Base-by-base conservation (phyloP, 306 rosid species). In the Phaseolus lunatus region DNA sequence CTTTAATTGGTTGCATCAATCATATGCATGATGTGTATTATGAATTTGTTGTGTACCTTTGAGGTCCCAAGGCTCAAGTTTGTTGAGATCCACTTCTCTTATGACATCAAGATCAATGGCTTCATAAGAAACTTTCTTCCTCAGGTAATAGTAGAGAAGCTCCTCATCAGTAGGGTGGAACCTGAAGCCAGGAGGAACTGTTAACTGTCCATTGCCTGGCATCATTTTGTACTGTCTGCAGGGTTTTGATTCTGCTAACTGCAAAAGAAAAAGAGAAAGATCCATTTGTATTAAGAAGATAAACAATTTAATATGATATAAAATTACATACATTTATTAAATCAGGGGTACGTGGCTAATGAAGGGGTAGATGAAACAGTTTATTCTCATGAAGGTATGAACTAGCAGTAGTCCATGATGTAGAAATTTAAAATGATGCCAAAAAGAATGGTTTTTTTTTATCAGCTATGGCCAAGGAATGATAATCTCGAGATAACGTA, bases 111-210 rank as follows among this genome's bases (percentile, higher is more conserved):
- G 97, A 50, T 95, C 97, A 71, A 92, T 95, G 85, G 97, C 86
- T 85, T 95, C 99, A 80, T 86, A 95, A 3, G 97, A 95, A 35
- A 95, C 97, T 74, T 95, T 95, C 91, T 95, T 95, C 87, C 92
- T 87, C 0, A 95, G 88, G 82, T 95, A 95, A 87, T 95, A 95
- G 86, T 92, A 92, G 24, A 95, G 97, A 86, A 95, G 99, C 86
- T 95, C 99, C 70, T 95, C 99, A 62, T 95, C 99, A 0, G 99
- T 95, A 5, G 99, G 99, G 67, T 95, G 99, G 59, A 95, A 95
- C 70, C 99, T 64, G 75, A 95, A 95, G 2, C 99, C 99, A 0
- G 99, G 99, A 13, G 99, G 99, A 83, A 95, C 99, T 31, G 90
- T 87, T 63, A 92, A 59, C 27, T 88, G 90, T 83, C 91, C 99